Evolutionary conservation across 805 yeast species (phyloP).

Genomic region (Kuraishia capsulata): DNA sequence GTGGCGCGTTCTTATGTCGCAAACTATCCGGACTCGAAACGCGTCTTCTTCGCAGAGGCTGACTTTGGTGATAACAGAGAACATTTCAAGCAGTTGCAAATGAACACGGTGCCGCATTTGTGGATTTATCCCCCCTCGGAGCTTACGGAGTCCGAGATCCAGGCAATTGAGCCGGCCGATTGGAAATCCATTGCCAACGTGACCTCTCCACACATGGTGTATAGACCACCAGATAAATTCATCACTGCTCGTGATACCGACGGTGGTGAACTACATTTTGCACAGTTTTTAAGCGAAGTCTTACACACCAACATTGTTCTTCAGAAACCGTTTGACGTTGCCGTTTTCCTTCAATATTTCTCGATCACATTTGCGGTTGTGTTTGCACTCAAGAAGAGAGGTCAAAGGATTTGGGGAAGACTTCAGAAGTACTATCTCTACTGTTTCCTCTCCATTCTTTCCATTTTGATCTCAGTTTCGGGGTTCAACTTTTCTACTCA

Average conservation of each 20-base stretch:
- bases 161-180: conserved; percentile 3
- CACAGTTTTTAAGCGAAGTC: conserved; percentile 39
- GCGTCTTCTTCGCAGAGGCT: conserved; percentile 36
- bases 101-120: conserved; percentile 54
- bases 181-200: conserved; percentile 5
- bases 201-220: conserved; percentile 5
- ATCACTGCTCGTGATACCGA: conserved; percentile 15
- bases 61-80: conserved; percentile 39
- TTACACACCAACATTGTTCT: conserved; percentile 34
- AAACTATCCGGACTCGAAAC: conserved; percentile 31
- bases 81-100: conserved; percentile 28
- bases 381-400: conserved; percentile 38
- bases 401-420: conserved; percentile 17
- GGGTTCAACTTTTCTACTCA: conserved; percentile 62
- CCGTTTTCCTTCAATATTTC: conserved; percentile 37
- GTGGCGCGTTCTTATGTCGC: conserved; percentile 34
- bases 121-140: conserved; percentile 46
- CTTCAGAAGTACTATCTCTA: conserved; percentile 5
- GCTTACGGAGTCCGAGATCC: conserved; percentile 2
- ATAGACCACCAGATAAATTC: conserved; percentile 11
- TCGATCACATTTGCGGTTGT: conserved; percentile 33
- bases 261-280: conserved; percentile 35
- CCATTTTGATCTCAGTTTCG: conserved; percentile 37
- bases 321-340: conserved; percentile 29
- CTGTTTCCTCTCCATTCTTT: conserved; percentile 11